Conservation (phyloP, 169 alveolate genomes). For the Babesia bigemina region DNA sequence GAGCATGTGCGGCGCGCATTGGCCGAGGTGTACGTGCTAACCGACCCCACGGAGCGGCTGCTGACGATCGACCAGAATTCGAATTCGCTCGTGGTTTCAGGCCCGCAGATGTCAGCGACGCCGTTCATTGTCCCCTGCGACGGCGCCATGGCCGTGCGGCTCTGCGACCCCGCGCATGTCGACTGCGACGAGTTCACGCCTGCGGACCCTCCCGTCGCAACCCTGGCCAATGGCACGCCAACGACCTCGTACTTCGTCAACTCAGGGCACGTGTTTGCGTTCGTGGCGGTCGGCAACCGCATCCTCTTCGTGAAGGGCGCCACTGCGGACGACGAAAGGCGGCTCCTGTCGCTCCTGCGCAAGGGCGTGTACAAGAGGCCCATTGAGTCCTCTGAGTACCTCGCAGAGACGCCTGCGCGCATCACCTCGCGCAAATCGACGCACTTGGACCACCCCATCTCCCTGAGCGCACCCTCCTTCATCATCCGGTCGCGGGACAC, state of each 20-base stretch:
- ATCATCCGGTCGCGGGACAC: neutral
- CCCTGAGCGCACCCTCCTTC: neutral
- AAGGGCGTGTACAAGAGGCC: slow-evolving; percentile 7
- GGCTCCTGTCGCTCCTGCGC: slow-evolving; percentile 12
- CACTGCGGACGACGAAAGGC: slow-evolving; percentile 19
- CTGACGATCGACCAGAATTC: slow-evolving; percentile 13
- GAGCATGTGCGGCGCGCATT: slow-evolving; percentile 6
- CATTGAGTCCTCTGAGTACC: neutral
- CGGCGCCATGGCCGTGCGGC: slow-evolving; percentile 14
- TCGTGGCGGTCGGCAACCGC: neutral
- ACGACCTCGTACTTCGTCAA: slow-evolving; percentile 11
- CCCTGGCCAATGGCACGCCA: slow-evolving; percentile 54
- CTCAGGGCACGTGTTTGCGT: slow-evolving; percentile 25
- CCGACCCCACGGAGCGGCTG: slow-evolving; percentile 29
- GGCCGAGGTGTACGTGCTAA: slow-evolving; percentile 28
- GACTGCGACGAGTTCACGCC: slow-evolving; percentile 17
- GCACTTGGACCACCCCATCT: neutral
- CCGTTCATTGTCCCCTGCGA: slow-evolving; percentile 34
- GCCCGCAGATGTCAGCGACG: slow-evolving; percentile 57
- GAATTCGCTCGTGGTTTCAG: slow-evolving; percentile 33
- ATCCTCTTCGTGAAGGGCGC: slow-evolving; percentile 35
- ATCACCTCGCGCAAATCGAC: neutral
- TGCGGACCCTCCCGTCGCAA: slow-evolving; percentile 47
- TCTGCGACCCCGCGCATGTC: slow-evolving; percentile 8
- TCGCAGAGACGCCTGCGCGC: neutral